Conservation (phyloP, 345 rosid genomes). For the Eucalyptus fibrosa region DNA sequence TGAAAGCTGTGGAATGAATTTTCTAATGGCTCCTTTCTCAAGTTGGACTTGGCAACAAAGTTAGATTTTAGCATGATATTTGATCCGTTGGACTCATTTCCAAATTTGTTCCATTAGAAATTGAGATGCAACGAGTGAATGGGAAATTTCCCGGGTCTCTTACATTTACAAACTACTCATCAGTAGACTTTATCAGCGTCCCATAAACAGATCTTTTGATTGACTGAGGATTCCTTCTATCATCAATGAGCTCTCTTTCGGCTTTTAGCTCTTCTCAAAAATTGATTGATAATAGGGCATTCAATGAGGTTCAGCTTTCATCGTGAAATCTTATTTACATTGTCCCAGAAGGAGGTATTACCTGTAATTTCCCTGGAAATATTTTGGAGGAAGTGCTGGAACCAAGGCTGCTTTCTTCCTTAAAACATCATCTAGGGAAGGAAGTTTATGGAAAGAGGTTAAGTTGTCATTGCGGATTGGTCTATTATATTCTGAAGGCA, state of each 20-base stretch:
- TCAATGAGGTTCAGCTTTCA: neutral
- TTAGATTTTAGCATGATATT: neutral
- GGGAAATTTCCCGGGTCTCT: neutral
- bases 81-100: neutral
- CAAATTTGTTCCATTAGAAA: neutral
- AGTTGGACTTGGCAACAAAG: neutral
- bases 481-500: neutral
- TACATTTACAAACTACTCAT: neutral
- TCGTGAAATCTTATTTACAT: neutral
- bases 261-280: neutral
- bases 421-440: neutral
- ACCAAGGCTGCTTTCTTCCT: neutral
- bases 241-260: neutral
- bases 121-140: neutral
- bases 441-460: neutral
- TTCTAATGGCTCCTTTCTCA: neutral
- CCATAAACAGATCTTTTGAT: neutral
- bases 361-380: neutral
- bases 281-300: neutral
- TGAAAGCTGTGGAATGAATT: neutral
- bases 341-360: neutral
- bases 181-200: neutral
- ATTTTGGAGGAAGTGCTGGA: neutral
- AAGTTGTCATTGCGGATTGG: neutral
- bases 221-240: neutral